phyloP scores from a whole-genome alignment of 345 rosid species.

The Eucalyptus tenuipes region DNA sequence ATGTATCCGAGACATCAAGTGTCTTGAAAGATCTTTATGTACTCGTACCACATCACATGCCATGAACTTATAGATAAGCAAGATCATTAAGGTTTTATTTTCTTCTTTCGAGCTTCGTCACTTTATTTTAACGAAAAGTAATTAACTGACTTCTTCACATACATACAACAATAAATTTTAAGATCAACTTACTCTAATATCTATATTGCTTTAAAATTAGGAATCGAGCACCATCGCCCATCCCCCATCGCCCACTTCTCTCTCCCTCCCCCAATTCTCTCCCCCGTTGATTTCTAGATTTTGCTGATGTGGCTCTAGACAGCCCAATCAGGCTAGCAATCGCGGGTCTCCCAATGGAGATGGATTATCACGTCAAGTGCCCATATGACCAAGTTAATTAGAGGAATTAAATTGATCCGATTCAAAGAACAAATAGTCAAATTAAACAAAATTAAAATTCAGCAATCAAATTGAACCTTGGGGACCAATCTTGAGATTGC shows the following conservation, averaged over 20 bases:
- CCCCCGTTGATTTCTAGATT: too few species aligned
- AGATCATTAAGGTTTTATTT: background rate
- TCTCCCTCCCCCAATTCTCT: too few species aligned
- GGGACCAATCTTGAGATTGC: too few species aligned
- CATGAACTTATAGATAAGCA: background rate
- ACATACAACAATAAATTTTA: background rate
- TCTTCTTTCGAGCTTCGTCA: background rate
- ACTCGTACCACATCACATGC: background rate
- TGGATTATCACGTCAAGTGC: background rate
- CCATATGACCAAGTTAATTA: background rate
- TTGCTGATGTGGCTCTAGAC: background rate
- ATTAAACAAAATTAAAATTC: background rate
- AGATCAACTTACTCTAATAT: background rate
- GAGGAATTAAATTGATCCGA: background rate
- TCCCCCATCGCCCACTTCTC: background rate
- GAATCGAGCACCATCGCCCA: background rate
- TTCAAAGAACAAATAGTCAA: too few species aligned
- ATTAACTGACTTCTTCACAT: background rate
- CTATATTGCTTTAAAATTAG: background rate
- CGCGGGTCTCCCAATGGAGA: rapidly evolving
- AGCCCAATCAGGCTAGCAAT: background rate
- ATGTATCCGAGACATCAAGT: background rate
- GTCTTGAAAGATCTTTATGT: background rate
- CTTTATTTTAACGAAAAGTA: background rate
- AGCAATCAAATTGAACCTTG: too few species aligned